phyloP scores from a whole-genome alignment of 1,139 yeast genomes.

The Meyerozyma elateridarum region DNA sequence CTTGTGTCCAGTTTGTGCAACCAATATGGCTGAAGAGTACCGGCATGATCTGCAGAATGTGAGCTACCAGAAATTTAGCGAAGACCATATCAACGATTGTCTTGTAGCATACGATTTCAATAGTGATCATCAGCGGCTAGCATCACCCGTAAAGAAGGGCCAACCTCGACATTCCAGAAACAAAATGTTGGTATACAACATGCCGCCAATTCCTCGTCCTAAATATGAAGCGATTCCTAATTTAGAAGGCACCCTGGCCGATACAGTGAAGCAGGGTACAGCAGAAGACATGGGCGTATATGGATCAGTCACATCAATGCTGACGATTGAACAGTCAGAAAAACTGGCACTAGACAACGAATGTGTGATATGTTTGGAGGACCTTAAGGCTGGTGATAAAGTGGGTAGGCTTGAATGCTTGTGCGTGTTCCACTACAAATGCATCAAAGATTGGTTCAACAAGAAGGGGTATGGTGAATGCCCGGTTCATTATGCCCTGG shows the following conservation, averaged over 20 bases:
- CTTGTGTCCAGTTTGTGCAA: constrained; percentile 44
- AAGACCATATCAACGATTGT: constrained; percentile 68
- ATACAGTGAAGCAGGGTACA: constrained; percentile 7
- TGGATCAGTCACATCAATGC: constrained; percentile 23
- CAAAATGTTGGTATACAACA: constrained; percentile 79
- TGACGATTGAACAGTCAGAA: constrained; percentile 19
- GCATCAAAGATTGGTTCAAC: constrained; percentile 87
- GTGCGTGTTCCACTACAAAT: constrained; percentile 86
- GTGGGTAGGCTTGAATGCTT: constrained; percentile 92
- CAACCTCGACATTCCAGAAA: constrained; percentile 42
- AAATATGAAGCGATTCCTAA: constrained; percentile 31
- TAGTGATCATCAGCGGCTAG: constrained; percentile 44
- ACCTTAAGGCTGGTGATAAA: constrained; percentile 75
- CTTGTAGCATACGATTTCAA: constrained; percentile 61
- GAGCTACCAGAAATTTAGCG: constrained; percentile 49
- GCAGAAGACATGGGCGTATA: constrained; percentile 5
- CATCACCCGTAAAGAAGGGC: constrained; percentile 28
- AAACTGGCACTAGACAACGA: constrained; percentile 48
- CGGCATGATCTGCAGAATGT: constrained; percentile 29
- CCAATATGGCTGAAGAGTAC: constrained; percentile 51
- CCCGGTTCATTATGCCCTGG: constrained; percentile 58
- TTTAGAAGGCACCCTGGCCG: constrained; percentile 9
- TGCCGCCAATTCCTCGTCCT: constrained; percentile 53
- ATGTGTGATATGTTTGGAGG: constrained; percentile 93
- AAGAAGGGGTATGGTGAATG: constrained; percentile 83